Base-by-base conservation (phyloP, 2,329 filamentous ascomycete genomes). In the Trichoderma atrobrunneum region DNA sequence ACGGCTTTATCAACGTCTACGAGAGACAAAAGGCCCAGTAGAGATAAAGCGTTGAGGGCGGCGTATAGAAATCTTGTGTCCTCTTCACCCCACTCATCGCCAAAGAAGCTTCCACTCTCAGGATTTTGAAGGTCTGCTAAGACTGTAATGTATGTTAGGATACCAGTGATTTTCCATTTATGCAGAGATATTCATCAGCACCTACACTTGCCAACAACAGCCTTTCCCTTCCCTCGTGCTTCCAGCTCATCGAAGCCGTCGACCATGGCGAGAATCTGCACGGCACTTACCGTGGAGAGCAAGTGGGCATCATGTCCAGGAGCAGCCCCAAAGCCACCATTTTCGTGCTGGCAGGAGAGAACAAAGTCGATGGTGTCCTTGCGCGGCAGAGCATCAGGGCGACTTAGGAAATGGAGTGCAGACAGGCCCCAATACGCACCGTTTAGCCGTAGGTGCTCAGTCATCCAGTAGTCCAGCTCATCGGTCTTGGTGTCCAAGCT, bases 381-480 rank as follows among this genome's bases (percentile, higher is more conserved):
- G 69, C 93, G 90, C 12, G 95, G 92, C 11, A 99, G 88, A 3
- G 92, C 94, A 74, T 97, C 90, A 1, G 95, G 93, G 71, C 88
- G 91, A 63, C 91, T 89, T 72, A 99, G 89, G 32, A 98, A 87
- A 84, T 97, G 92, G 54, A 98, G 88, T 7, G 95, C 92, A 7
- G 91, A 96, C 72, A 99, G 84, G 16, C 96, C 96, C 96, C 96
- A 99, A 83, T 99, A 99, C 62, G 99, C 89, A 59, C 96, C 96
- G 80, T 96, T 98, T 72, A 99, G 88, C 73, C 96, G 94, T 76
- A 99, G 87, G 81, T 99, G 96, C 83, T 99, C 95, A 16, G 96
- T 99, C 80, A 98, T 87, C 92, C 95, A 98, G 85, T 98, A 99
- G 82, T 98, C 94, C 77, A 97, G 91, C 83, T 98, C 93, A 86